phyloP scores from a whole-genome alignment of 179 eudicot species.

The Corrigiola litoralis region DNA sequence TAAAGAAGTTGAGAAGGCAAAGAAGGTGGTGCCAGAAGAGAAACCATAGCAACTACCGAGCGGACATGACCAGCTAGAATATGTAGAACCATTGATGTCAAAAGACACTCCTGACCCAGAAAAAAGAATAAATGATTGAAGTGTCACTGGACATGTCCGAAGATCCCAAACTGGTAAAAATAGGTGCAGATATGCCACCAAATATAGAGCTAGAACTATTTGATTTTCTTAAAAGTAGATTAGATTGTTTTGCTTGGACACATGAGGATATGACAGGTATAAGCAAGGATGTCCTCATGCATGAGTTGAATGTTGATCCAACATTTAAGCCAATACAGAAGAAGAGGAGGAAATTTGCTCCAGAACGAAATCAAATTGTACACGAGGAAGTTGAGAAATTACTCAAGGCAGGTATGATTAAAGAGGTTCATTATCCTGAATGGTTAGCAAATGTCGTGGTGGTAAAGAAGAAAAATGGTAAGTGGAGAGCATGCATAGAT shows the following conservation, averaged over 20 bases:
- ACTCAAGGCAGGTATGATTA: not conserved
- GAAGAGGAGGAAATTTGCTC: slow-evolving; percentile 8
- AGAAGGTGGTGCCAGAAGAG: not conserved
- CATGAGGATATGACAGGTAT: slow-evolving; percentile 10
- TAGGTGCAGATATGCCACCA: not conserved
- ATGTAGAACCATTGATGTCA: too few species aligned
- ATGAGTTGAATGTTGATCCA: not conserved
- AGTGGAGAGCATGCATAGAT: slow-evolving; percentile 18
- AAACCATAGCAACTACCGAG: not conserved
- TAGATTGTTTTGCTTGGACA: slow-evolving; percentile 7
- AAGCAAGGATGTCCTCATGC: not conserved
- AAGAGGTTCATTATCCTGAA: slow-evolving; percentile 10
- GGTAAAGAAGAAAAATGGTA: slow-evolving; percentile 11
- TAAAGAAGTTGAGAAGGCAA: not conserved
- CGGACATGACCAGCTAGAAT: not conserved
- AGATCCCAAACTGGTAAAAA: not conserved
- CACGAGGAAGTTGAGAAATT: slow-evolving; percentile 8
- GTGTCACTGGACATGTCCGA: too few species aligned
- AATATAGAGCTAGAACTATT: not conserved
- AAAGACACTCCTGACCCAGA: too few species aligned
- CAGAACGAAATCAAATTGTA: not conserved
- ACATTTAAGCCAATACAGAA: not conserved
- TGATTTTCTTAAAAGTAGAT: not conserved
- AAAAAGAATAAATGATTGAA: too few species aligned
- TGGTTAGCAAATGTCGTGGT: slow-evolving; percentile 10